phyloP scores from a whole-genome alignment of 1,139 yeast genomes.

The Blastobotrys elegans region DNA sequence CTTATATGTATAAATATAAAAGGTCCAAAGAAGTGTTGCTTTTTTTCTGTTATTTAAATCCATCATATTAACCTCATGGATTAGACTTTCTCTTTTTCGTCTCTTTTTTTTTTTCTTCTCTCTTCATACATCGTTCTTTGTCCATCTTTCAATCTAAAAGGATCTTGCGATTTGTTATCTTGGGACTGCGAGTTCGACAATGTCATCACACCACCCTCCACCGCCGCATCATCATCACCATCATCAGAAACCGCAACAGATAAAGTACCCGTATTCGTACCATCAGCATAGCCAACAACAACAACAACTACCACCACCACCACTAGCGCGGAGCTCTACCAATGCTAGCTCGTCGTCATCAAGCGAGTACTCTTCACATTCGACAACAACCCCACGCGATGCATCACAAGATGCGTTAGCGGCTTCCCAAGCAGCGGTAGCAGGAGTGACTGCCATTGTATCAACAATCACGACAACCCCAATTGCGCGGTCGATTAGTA shows the following conservation, averaged over 20 bases:
- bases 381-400: slow-evolving; percentile 2
- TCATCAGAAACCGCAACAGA: not conserved
- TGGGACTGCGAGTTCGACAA: no score
- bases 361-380: not conserved
- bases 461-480: not conserved
- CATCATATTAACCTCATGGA: not conserved
- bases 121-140: not conserved
- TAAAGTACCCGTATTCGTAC: not conserved
- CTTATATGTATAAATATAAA: no score
- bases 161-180: no score
- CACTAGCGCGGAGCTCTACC: not conserved
- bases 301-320: not conserved
- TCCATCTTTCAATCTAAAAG: not conserved
- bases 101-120: not conserved
- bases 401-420: not conserved
- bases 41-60: not conserved
- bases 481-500: not conserved
- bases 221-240: no score
- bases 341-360: not conserved
- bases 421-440: not conserved
- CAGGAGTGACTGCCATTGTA: no score
- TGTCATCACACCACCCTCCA: no score
- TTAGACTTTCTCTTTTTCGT: not conserved
- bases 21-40: not conserved
- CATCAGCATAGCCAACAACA: slow-evolving; percentile 1